Base-by-base conservation (phyloP, 2,329 filamentous ascomycete species). In the Ascochyta pisi region DNA sequence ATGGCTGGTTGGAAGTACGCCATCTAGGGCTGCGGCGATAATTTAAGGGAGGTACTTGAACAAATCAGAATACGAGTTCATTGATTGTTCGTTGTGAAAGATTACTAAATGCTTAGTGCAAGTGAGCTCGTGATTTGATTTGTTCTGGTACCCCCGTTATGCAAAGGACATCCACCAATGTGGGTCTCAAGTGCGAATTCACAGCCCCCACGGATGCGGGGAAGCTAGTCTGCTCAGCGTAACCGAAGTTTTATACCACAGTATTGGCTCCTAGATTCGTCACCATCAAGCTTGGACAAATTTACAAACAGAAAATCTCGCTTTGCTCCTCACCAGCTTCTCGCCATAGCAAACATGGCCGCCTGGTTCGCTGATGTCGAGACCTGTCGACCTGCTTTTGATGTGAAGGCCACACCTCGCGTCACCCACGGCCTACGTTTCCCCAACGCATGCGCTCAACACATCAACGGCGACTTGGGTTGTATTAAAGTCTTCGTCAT, bases 381-480 rank as follows among this genome's bases (percentile, higher is more conserved):
- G 26, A 43, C 26, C n/a, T 43, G 41, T 43, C 41, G 41, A 33
- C 41, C 41, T 43, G 41, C 41, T n/a, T 43, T 43, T 43, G 41
- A 43, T 33, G 13, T 43, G 26, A 43, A 43, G n/a, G 4, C 41
- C 8, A 43, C 41, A 43, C 41, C 41, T 33, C 41, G 41, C 26
- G n/a, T 43, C n/a, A 43, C 41, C 26, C 26, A 43, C 41, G 41
- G 41, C 41, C 41, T 43, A 26, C 41, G 26, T 9, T 43, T 43
- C 22, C 26, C 41, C n/a, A 26, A 43, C 19, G 41, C 41, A 43
- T 43, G 41, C 41, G 41, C 26, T 33, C 41, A 33, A 43, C 41
- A 43, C 26, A 22, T 43, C 41, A 33, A 43, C 16, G 41, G 41
- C 26, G 41, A 43, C 22, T 33, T 43, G 26, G 41, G 26, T 43